Evolutionary conservation across 2,329 filamentous ascomycete species (phyloP), one percentile per base, ranked within the genome.

Genomic region (Cladosporium sphaerospermum): DNA sequence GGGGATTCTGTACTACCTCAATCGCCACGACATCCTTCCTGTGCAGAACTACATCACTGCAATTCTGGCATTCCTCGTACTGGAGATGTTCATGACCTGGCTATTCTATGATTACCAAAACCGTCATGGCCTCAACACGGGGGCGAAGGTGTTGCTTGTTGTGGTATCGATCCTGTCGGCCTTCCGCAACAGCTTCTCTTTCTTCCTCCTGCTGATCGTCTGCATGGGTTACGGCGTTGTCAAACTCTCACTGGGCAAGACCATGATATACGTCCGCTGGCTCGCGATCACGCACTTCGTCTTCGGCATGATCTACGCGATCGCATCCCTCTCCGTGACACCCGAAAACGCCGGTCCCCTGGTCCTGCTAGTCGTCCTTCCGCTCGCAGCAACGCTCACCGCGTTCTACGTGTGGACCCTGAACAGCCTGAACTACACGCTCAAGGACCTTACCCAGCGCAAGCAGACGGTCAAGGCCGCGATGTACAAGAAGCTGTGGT

Each of bases 221-320:
- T 99, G 93, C 71, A 99, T 99, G 93, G 93, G 93, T 32, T 99
- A 99, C 64, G 93, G 93, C 62, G 95, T 99, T 19, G 95, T 99
- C 60, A 97, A 97, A 73, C 88, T 86, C 2, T 89, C 86, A 2
- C 80, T 99, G 4, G 93, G 93, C 54, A 88, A 86, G 64, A 91
- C 90, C 10, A 99, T 99, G 93, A 83, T 92, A 60, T 92, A 88
- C 64, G 91, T 96, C 41, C 88, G 93, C 55, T 88, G 87, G 74
- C 81, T 99, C 14, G 93, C 93, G 13, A 85, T 91, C 57, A 88
- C 86, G 2, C 93, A 99, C 72, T 99, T 99, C 66, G 76, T 95
- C 49, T 99, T 99, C 63, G 93, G 92, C 18, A 81, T 97, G 56
- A 85, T 96, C 37, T 99, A 99, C 67, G 88, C 91, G 10, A 80